Percentiles rank a stretch among this genome's conserved stretches.
Evolutionary conservation across 2,329 filamentous ascomycete genomes (phyloP).

Genomic region (Clonostachys rhizophaga): DNA sequence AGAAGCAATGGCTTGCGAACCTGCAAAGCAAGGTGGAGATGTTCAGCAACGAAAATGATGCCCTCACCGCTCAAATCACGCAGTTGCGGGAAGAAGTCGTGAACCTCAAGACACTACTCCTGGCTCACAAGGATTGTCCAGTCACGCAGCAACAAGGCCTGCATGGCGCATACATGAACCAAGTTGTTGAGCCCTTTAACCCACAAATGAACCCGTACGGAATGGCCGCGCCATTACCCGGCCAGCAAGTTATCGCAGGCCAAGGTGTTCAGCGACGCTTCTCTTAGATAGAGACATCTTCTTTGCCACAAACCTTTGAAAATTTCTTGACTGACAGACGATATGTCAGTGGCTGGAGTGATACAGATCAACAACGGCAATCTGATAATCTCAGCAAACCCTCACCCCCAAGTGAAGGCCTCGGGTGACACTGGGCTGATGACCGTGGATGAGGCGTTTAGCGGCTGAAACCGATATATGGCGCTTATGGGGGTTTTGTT

Average conservation of each 20-base stretch:
- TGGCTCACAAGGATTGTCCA: slow-evolving; percentile 95
- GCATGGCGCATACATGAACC: slow-evolving; percentile 50
- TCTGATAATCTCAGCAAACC: too few species aligned
- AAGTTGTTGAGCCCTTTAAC: slow-evolving; percentile 49
- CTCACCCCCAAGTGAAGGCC: too few species aligned
- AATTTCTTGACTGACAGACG: too few species aligned
- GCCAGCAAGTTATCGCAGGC: slow-evolving; percentile 50
- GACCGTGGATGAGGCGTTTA: too few species aligned
- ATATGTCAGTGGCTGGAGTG: too few species aligned
- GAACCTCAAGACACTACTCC: slow-evolving; percentile 84
- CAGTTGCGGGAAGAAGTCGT: slow-evolving; percentile 89
- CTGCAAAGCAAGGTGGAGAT: slow-evolving; percentile 92
- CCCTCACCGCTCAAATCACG: slow-evolving; percentile 76
- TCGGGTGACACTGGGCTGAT: too few species aligned
- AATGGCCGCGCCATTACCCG: slow-evolving; percentile 47
- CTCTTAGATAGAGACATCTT: slow-evolving; percentile 36
- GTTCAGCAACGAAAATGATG: slow-evolving; percentile 88
- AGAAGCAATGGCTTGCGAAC: slow-evolving; percentile 98
- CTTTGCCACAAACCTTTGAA: background rate
- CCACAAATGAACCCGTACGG: slow-evolving; percentile 55
- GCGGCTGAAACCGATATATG: too few species aligned
- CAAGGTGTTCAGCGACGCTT: slow-evolving; percentile 52
- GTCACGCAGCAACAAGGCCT: slow-evolving; percentile 80
- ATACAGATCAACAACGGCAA: too few species aligned
- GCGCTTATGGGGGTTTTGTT: too few species aligned